Evolutionary conservation across 805 yeast genomes (phyloP), one percentile per base, ranked within the genome.

Genomic region (Schizosaccharomyces lindneri): DNA sequence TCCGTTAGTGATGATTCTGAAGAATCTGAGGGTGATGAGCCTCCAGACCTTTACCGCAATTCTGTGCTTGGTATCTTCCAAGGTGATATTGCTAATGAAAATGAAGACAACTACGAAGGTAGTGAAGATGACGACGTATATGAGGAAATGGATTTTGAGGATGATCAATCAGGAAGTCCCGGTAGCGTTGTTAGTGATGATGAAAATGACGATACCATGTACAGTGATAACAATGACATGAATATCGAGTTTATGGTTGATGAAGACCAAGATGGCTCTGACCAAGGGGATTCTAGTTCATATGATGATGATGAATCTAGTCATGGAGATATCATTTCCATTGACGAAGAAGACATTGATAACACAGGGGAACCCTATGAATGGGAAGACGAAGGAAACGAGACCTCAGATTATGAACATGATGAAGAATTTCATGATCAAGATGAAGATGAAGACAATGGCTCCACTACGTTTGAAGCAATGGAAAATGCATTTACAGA

Each of bases 1-100:
- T 79, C 73, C 19, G 61, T 67, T 5, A 81, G 79, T 46, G 72
- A 70, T 5, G 69, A 64, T 9, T 59, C 63, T 19, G 69, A 65
- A 19, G 67, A 63, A 4, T 64, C 62, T 29, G 62, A 63, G 31
- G 69, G 77, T 39, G 94, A 84, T 61, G 90, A 87, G 61, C 80
- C 88, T 0, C 88, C 95, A 0, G 89, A 89, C 69, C 74, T 89
- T 67, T 81, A 90, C 71, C 75, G 84, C 48, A 89, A 93, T 69
- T 89, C 97, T 0, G 86, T 97, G 0, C 75, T 90, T 51, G 97
- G 96, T 1, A 89, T 90, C 94, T 90, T 84, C 69, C 97, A 90
- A 66, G 82, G 85, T 48, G 85, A 78, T 43, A 93, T 83, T 61
- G 77, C 79, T 43, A 84, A 81, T 64, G 79, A 79, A 55, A 84